Conservation (phyloP, 2,329 filamentous ascomycete species). For the Aspergillus carbonarius region DNA sequence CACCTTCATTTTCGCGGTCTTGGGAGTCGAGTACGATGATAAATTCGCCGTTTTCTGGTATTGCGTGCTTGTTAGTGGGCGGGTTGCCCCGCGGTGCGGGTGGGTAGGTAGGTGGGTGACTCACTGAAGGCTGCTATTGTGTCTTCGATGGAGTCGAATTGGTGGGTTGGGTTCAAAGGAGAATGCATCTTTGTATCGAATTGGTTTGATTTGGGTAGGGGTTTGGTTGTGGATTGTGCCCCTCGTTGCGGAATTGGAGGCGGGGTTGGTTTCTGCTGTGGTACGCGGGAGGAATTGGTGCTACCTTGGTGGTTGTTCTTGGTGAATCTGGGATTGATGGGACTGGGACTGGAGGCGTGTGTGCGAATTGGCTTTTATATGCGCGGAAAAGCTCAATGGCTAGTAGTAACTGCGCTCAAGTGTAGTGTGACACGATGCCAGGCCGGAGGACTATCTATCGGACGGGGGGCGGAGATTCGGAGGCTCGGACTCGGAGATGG, state of each 20-base stretch:
- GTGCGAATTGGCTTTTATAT: not conserved
- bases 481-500: constrained; percentile 4
- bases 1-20: constrained; percentile 94
- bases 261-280: constrained; percentile 7
- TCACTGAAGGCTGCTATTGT: constrained; percentile 44
- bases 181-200: constrained; percentile 32
- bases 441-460: not conserved
- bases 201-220: not conserved
- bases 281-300: not conserved
- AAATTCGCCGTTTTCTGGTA: constrained; percentile 76
- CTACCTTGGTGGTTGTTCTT: not conserved
- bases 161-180: constrained; percentile 31
- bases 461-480: constrained; percentile 3
- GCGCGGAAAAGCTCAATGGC: not conserved
- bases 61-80: constrained; percentile 7
- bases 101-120: constrained; percentile 14
- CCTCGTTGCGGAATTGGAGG: constrained; percentile 21
- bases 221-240: constrained; percentile 16
- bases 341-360: not conserved
- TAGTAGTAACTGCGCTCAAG: not conserved
- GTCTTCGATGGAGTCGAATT: constrained; percentile 45
- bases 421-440: not conserved
- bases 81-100: not conserved
- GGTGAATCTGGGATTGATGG: not conserved
- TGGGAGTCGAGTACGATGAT: constrained; percentile 93